phyloP scores from a whole-genome alignment of 768 basidiomycete genomes.

The Melanogaster broomeanus region DNA sequence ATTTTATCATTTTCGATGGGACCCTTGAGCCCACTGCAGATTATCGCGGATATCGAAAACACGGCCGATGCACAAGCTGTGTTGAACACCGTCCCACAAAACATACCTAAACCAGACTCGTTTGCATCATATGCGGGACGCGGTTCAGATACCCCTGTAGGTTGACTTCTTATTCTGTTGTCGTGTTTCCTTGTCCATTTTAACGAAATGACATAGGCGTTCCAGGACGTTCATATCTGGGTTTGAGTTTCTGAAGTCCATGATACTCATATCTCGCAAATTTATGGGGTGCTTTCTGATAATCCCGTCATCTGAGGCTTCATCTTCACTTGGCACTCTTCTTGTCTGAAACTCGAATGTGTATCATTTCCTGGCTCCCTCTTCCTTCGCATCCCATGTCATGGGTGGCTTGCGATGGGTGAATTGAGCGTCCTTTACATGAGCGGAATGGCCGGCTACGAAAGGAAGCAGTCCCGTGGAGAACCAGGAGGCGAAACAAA shows the following conservation, averaged over 20 bases:
- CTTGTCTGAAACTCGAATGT: slow-evolving; percentile 24
- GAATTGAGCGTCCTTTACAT: slow-evolving; percentile 18
- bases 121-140: slow-evolving; percentile 25
- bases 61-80: slow-evolving; percentile 17
- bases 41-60: slow-evolving; percentile 19
- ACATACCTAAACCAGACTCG: slow-evolving; percentile 17
- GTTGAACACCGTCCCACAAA: slow-evolving; percentile 16
- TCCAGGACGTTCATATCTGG: slow-evolving; percentile 21
- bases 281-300: slow-evolving; percentile 17
- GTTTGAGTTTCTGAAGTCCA: slow-evolving; percentile 18
- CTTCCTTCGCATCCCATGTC: slow-evolving; percentile 15
- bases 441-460: not conserved
- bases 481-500: not conserved
- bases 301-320: slow-evolving; percentile 8
- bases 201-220: slow-evolving; percentile 14
- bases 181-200: not conserved
- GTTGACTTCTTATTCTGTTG: not conserved
- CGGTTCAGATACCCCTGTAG: slow-evolving; percentile 23
- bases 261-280: slow-evolving; percentile 27
- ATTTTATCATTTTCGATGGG: slow-evolving; percentile 22
- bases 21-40: slow-evolving; percentile 22
- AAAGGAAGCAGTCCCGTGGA: not conserved
- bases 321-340: slow-evolving; percentile 17
- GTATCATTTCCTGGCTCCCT: slow-evolving; percentile 21
- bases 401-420: slow-evolving; percentile 22